A percentile compares a stretch with the other conserved stretches of the same genome.
phyloP scores from a whole-genome alignment of 2,329 filamentous ascomycete species.

The Helotiales sp. region DNA sequence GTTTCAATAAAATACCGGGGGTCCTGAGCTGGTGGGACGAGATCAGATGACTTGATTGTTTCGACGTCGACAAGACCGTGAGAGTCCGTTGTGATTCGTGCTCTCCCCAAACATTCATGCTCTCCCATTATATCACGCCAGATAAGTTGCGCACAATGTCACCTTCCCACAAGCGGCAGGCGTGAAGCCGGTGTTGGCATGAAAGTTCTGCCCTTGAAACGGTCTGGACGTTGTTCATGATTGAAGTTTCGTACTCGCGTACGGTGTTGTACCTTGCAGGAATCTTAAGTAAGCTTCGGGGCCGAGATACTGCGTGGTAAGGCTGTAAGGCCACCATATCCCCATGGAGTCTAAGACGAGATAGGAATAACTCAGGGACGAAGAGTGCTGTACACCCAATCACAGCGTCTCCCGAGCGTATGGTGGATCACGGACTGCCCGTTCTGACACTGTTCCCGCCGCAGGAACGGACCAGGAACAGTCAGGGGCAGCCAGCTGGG shows the following conservation, averaged over 20 bases:
- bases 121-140: no score
- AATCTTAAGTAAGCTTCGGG: not conserved
- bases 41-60: conserved; percentile 2
- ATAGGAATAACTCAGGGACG: not conserved
- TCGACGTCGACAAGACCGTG: not conserved
- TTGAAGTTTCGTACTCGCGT: not conserved
- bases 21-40: not conserved
- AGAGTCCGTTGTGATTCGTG: no score
- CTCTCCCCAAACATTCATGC: no score
- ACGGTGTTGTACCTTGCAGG: conserved; percentile 1
- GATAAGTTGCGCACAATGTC: no score
- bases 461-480: not conserved
- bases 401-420: no score
- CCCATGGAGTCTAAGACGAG: not conserved
- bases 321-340: not conserved
- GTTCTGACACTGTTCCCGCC: not conserved
- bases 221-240: not conserved
- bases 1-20: not conserved
- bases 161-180: not conserved
- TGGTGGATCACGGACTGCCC: not conserved
- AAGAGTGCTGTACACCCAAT: not conserved
- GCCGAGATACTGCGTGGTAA: no score
- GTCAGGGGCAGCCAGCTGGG: not conserved
- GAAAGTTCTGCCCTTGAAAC: not conserved
- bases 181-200: not conserved